These are phyloP conservation scores for Chrysochromulina parva DNA, from an alignment of 78 protist genomes.

Conservation along the genomic window DNA sequence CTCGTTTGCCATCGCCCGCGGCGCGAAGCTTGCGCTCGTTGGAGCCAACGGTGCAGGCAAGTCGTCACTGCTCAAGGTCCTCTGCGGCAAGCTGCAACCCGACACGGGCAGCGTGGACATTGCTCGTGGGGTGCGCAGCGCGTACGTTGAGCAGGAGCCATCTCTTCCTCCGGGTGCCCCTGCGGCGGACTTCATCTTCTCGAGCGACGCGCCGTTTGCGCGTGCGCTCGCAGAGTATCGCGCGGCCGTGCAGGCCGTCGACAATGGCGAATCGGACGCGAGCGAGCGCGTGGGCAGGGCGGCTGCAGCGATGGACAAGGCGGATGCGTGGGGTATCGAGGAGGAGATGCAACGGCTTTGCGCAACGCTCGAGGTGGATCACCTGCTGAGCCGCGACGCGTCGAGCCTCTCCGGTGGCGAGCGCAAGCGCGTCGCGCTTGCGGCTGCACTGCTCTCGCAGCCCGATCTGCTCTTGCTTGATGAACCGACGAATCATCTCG, in stretches of 20 bases:
- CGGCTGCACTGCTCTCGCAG: not conserved
- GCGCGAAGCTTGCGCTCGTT: constrained; percentile 32
- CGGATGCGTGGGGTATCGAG: not conserved
- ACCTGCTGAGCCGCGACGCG: not conserved
- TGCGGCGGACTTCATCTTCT: not conserved
- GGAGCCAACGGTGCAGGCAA: constrained; percentile 61
- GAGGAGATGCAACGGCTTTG: not conserved
- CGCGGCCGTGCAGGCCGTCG: not conserved
- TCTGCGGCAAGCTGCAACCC: constrained; percentile 30
- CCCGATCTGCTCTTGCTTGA: constrained; percentile 64
- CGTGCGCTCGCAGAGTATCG: not conserved
- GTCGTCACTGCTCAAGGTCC: constrained; percentile 38
- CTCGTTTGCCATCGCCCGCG: not conserved
- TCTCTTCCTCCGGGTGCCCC: not conserved
- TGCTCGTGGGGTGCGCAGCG: not conserved
- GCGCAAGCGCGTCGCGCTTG: constrained; percentile 36
- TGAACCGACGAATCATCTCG: constrained; percentile 65
- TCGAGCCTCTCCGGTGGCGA: constrained; percentile 21
- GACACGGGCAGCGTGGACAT: not conserved
- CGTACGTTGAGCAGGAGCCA: constrained; percentile 23
- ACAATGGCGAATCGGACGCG: not conserved
- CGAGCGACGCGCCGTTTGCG: not conserved
- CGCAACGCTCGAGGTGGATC: not conserved
- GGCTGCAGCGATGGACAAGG: not conserved
- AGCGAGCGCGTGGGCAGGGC: not conserved